phyloP scores from a whole-genome alignment of 2,329 filamentous ascomycete genomes.

The Alternaria solani region DNA sequence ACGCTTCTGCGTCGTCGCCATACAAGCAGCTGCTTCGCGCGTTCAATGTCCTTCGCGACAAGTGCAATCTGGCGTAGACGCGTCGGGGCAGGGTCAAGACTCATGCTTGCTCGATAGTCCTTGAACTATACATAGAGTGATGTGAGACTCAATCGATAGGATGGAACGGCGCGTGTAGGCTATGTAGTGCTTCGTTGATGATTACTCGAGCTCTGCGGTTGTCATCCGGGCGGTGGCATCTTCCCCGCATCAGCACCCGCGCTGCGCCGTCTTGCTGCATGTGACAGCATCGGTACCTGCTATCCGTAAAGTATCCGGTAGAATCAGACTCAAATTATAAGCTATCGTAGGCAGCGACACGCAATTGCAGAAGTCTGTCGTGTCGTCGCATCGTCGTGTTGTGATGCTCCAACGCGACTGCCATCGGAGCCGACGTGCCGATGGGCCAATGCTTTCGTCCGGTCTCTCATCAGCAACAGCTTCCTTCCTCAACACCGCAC shows the following conservation, averaged over 20 bases:
- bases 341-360: neutral
- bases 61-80: constrained; percentile 49
- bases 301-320: neutral
- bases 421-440: neutral
- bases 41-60: constrained; percentile 41
- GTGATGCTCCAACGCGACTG: neutral
- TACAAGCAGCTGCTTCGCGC: constrained; percentile 38
- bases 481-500: neutral
- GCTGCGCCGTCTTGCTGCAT: neutral
- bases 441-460: neutral
- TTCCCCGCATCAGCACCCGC: constrained; percentile 14
- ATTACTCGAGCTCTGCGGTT: constrained; percentile 7
- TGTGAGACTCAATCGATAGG: neutral
- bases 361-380: neutral
- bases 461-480: neutral
- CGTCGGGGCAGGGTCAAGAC: constrained; percentile 32
- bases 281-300: neutral
- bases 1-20: neutral
- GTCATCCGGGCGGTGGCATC: neutral
- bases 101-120: constrained; percentile 11
- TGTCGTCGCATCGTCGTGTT: neutral
- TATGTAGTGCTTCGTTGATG: neutral
- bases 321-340: neutral
- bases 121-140: neutral
- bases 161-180: neutral